Base-by-base conservation (phyloP, 768 basidiomycete genomes). In the Mycena venus region DNA sequence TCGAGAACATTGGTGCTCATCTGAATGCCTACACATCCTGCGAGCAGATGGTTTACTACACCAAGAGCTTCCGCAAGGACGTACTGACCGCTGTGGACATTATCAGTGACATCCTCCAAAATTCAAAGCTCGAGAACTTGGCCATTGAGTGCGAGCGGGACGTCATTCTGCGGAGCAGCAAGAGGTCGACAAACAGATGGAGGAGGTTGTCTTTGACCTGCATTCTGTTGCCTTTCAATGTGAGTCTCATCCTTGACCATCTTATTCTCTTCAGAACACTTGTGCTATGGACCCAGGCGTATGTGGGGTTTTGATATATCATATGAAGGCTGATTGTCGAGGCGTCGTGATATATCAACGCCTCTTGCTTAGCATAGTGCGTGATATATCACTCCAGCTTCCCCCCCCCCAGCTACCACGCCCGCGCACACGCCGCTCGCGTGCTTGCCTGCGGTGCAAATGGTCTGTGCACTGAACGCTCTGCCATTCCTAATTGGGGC, bases 31-130 rank as follows among this genome's bases (percentile, higher is more conserved):
- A 99, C 86, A 99, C 98, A 10, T 98, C 97, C 29, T 91, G 98
- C 74, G 98, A 99, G 86, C 98, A 99, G 86, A 99, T 98, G 25
- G 97, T 99, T 68, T 99, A 99, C 89, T 99, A 99, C 82, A 98
- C 98, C 80, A 99, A 99, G 90, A 94, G 95, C 82, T 99, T 99
- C 92, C 91, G 94, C 83, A 95, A 97, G 88, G 98, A 99, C 83
- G 95, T 99, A 14, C 90, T 92, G 15, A 88, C 89, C 60, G 92
- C 96, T 38, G 96, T 99, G 70, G 97, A 99, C 85, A 98, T 99
- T 86, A 96, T 99, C 84, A 94, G 94, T 79, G 98, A 99, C 84
- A 99, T 99, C 80, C 90, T 99, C 53, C 97, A 98, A 83, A 98
- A 97, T 85, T 96, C 96, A 36, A 99, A 97, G 86, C 90, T 99